Evolutionary conservation across 2,329 filamentous ascomycete species (phyloP), one percentile per base, ranked within the genome.

Genomic region (Cladosporium sp.): DNA sequence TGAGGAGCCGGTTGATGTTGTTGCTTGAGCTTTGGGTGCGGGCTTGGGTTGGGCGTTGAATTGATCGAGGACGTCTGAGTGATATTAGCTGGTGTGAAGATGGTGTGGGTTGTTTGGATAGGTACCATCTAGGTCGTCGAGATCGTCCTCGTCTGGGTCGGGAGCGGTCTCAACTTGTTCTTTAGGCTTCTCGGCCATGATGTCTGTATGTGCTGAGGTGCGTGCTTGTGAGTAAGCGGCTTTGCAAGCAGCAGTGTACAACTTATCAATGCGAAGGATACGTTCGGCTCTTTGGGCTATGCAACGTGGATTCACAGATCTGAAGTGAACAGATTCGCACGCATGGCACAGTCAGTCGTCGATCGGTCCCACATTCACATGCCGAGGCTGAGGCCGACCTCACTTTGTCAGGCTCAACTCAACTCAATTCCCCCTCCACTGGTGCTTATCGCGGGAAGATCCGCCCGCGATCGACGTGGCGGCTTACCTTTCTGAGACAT

Each of bases 141-240:
- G 77, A 65, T 94, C 90, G 73, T 94, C 94, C 74, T 96, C 92
- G 64, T 97, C 93, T 6, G 92, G 93, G 68, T 97, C 93, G 19
- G 91, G 87, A 5, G 66, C 69, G 54, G 71, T 68, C 42, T 74
- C 73, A 32, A 62, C 60, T 39, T 60, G 54, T 28, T 66, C 59
- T 37, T 63, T 59, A 13, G 61, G 50, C 55, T 69, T 68, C 8
- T 71, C 52, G 15, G 52, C 42, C 52, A 55, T 55, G 40, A 13
- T 45, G 25, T n/a, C 20, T 4, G 17, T 45, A 17, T 34, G n/a
- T 42, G n/a, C 5, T 50, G 19, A 7, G 32, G 10, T 35, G 3
- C 4, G 15, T 32, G 3, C 3, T 9, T 10, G 28, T 9, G 28
- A 10, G 3, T 32, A 3, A 32, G 3, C 4, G 8, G 8, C 3